Conservation (phyloP, 1,284 basidiomycete genomes). For the Tilletia walkeri region DNA sequence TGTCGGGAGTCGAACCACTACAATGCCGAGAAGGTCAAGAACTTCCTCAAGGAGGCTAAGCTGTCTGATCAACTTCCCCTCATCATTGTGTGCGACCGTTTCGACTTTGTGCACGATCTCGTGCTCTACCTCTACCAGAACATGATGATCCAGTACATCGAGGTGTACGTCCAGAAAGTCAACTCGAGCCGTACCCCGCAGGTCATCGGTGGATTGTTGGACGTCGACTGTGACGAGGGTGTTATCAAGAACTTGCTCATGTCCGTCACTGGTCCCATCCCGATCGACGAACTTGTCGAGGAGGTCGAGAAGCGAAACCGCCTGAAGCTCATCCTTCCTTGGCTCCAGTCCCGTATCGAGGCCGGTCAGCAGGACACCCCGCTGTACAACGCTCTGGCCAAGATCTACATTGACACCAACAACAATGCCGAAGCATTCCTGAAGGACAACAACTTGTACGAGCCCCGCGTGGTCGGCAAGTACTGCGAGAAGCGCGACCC, state of each 20-base stretch:
- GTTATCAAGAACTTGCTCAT: conserved; percentile 91
- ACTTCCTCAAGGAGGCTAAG: conserved; percentile 95
- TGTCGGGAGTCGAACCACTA: conserved; percentile 96
- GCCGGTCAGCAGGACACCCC: conserved; percentile 87
- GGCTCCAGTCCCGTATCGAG: conserved; percentile 90
- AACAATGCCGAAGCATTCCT: conserved; percentile 96
- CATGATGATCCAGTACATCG: conserved; percentile 92
- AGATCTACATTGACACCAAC: conserved; percentile 98
- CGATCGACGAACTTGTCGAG: conserved; percentile 72
- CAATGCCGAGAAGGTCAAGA: conserved; percentile 99
- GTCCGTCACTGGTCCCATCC: conserved; percentile 95
- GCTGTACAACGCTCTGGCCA: conserved; percentile 94
- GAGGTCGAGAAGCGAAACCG: conserved; percentile 86
- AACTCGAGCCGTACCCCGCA: conserved; percentile 98
- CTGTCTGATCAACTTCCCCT: conserved; percentile 94
- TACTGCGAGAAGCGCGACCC: conserved; percentile 99
- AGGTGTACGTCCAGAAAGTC: conserved; percentile 97
- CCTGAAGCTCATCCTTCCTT: conserved; percentile 93
- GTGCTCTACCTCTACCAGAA: conserved; percentile 99
- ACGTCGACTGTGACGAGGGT: conserved; percentile 92
- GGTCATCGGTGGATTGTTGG: conserved; percentile 91
- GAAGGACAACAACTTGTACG: conserved; percentile 98
- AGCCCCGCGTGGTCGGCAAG: conserved; percentile 93
- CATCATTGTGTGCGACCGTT: conserved; percentile 99
- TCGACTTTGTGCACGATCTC: conserved; percentile 99